phyloP scores from a whole-genome alignment of 139 green algal genomes.

The Nannochloris sp. region DNA sequence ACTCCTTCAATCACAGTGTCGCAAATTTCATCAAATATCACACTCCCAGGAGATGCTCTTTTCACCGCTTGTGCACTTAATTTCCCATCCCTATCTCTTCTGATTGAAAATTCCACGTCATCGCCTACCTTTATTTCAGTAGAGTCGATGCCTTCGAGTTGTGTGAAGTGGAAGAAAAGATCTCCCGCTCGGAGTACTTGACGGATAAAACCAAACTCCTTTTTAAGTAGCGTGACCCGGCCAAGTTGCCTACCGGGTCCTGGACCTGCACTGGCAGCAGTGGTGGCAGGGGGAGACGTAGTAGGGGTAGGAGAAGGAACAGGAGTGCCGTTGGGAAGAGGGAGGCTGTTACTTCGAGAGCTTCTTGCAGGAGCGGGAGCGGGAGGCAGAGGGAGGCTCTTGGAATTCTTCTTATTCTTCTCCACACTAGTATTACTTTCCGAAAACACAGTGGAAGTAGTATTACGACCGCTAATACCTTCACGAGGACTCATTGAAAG shows the following conservation, averaged over 20 bases:
- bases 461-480: too few species aligned
- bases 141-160: slow-evolving; percentile 1
- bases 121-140: slow-evolving; percentile 27
- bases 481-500: not conserved
- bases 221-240: slow-evolving; percentile 27
- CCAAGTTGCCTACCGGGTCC: slow-evolving; percentile 18
- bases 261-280: not conserved
- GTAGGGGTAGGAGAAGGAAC: too few species aligned
- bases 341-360: not conserved
- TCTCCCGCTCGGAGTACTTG: slow-evolving; percentile 18
- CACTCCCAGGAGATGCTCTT: slow-evolving; percentile 18
- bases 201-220: slow-evolving; percentile 46
- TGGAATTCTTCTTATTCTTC: not conserved
- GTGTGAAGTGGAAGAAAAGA: slow-evolving; percentile 47
- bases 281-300: not conserved
- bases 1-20: slow-evolving; percentile 17
- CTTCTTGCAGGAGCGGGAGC: not conserved
- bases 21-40: slow-evolving; percentile 31
- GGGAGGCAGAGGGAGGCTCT: not conserved
- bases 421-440: not conserved
- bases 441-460: not conserved
- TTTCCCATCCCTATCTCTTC: slow-evolving; percentile 19
- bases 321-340: not conserved
- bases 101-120: slow-evolving; percentile 40
- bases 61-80: slow-evolving; percentile 21